A percentile compares a stretch with the other conserved stretches of the same genome.
Evolutionary conservation across 441 rosid genomes (phyloP).

Genomic region (Brassica hybrid): DNA sequence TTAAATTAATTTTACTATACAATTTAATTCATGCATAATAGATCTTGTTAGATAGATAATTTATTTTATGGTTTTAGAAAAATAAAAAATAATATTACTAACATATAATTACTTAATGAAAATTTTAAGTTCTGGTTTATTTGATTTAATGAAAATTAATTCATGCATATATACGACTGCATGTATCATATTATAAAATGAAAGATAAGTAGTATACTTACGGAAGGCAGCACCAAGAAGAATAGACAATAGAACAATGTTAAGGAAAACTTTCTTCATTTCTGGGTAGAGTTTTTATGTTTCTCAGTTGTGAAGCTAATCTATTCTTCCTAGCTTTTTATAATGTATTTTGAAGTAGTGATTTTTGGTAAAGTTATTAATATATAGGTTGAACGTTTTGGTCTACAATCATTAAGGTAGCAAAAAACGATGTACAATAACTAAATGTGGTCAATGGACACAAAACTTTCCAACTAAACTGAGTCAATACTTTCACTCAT

Average conservation of each 20-base stretch:
- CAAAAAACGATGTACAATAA: neutral
- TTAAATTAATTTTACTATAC: too few relatives aligned
- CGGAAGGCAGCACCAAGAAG: neutral
- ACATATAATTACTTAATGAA: neutral
- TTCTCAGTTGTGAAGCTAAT: neutral
- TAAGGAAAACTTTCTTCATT: neutral
- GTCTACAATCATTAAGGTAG: too few relatives aligned
- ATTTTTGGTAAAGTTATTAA: too few relatives aligned
- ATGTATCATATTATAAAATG: neutral
- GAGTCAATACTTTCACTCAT: neutral
- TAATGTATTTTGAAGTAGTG: too few relatives aligned
- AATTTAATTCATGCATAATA: neutral
- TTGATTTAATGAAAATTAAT: neutral
- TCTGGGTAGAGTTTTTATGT: neutral
- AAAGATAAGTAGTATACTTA: neutral
- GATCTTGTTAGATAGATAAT: neutral
- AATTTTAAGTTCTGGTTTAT: neutral
- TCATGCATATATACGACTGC: neutral
- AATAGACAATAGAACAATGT: neutral
- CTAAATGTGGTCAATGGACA: neutral
- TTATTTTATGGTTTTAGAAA: too few relatives aligned
- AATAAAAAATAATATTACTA: too few relatives aligned
- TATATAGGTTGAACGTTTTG: neutral
- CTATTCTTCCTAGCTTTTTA: neutral
- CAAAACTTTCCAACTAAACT: conserved; percentile 2